Base-by-base conservation (phyloP, 1,284 basidiomycete genomes). In the Austropuccinia psidii region DNA sequence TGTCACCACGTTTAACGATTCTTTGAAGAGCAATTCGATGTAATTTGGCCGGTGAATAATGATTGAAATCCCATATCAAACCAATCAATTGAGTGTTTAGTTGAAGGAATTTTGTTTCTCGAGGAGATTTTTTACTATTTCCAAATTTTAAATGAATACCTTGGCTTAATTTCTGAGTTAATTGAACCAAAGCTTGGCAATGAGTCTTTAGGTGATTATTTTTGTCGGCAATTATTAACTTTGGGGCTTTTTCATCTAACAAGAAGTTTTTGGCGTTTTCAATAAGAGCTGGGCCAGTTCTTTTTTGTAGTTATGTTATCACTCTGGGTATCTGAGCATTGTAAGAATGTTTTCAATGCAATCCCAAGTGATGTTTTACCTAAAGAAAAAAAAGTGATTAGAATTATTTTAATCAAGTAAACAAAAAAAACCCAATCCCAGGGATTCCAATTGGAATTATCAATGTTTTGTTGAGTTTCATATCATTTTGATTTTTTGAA, bases 371-470 rank as follows among this genome's bases (percentile, higher is more conserved):
- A 83, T 0, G 96, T 98, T 84, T 98, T 98, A 19, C 70, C 61
- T 73, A 19, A 24, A 19, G 45, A 33, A 1, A 49, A n/a, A n/a
- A n/a, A n/a, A n/a, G n/a, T n/a, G n/a, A n/a, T n/a, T n/a, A n/a
- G n/a, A n/a, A n/a, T n/a, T n/a, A n/a, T n/a, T n/a, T n/a, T n/a
- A n/a, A n/a, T n/a, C n/a, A n/a, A n/a, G n/a, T n/a, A 29, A 31
- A 67, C 17, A 13, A 24, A 7, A 17, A 27, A 11, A 11, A 70
- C 52, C 94, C 95, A 79, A 89, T 92, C 2, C 95, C 94, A 27
- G 93, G 95, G 52, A 98, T 86, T 2, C 93, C 93, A 21, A 98
- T 82, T 0, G 96, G 93, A 0, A 93, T 84, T 69, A 99, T 86
- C 70, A 98, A 83, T 0, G 88, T 91, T 82, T 94, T 93, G n/a